Base-by-base conservation (phyloP, 768 basidiomycete species). In the Asterophora lycoperdoides region DNA sequence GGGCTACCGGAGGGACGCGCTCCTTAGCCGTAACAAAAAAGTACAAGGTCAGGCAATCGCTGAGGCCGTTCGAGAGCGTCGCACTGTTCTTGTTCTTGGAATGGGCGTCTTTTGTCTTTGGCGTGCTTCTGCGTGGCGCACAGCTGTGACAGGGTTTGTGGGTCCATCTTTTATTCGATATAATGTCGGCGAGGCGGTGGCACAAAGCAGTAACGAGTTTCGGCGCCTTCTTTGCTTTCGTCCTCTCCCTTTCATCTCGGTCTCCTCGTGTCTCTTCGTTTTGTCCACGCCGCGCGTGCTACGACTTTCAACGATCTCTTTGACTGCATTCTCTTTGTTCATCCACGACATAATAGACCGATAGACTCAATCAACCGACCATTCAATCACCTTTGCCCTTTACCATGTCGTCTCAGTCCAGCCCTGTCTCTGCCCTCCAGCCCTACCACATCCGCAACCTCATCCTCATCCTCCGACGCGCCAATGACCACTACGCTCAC, bases 401-500 rank as follows among this genome's bases (percentile, higher is more conserved):
- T 14, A 46, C 34, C 46, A 64, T 65, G 62, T 46, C 56, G 53
- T 56, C 55, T 44, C 23, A 58, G 26, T 46, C 51, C 36, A 29
- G 50, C 35, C 32, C 37, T 45, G 26, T 43, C 26, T 32, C 50
- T 35, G 36, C 53, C 39, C 62, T 69, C 56, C 41, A 53, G 50
- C 39, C 60, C 55, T 46, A 57, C 59, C 59, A 60, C 50, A 58
- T 72, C 44, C 48, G 51, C 5, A 69, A 74, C 51, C 65, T 80
- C 58, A 54, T 71, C 32, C 50, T 53, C 46, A 71, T 68, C 46
- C 67, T 80, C 33, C 72, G 68, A 14, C 51, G 57, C 20, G 67
- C 80, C 38, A 81, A 80, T 60, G 58, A 54, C 3, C 71, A 66
- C 40, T 73, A 75, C 60, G 35, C 55, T 28, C 55, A 52, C 15